A percentile compares a stretch with the other conserved stretches of the same genome.
These are phyloP conservation scores for Calonectria henricotiae DNA, from an alignment of 2,329 filamentous ascomycete species.

Conservation along the genomic window DNA sequence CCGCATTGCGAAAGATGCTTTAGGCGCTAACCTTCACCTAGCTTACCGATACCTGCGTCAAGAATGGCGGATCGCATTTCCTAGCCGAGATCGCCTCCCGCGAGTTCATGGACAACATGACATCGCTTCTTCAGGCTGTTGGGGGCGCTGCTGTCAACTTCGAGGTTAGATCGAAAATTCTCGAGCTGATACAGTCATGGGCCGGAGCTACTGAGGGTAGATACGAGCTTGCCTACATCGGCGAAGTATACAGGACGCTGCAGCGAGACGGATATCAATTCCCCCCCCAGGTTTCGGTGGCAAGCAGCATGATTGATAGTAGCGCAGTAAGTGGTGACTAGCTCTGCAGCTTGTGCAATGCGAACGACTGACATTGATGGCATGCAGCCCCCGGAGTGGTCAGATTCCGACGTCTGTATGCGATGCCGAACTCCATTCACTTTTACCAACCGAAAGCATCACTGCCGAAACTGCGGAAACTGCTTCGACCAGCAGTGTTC, in stretches of 20 bases:
- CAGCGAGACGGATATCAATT: slow-evolving; percentile 92
- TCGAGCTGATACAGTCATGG: slow-evolving; percentile 96
- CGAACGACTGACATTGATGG: slow-evolving; percentile 31
- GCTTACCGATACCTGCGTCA: slow-evolving; percentile 98
- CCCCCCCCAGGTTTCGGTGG: slow-evolving; percentile 86
- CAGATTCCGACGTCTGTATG: slow-evolving; percentile 98
- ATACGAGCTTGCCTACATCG: slow-evolving; percentile 87
- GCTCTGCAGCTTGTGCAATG: background rate
- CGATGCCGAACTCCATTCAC: slow-evolving; percentile 95
- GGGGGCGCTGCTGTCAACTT: slow-evolving; percentile 83
- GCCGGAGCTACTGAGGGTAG: slow-evolving; percentile 90
- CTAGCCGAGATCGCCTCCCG: slow-evolving; percentile 94
- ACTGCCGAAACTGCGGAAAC: slow-evolving; percentile 97
- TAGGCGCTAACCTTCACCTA: slow-evolving; percentile 52
- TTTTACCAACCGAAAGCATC: slow-evolving; percentile 98
- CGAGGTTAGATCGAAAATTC: slow-evolving; percentile 90
- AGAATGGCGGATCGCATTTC: slow-evolving; percentile 97
- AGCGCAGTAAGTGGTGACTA: slow-evolving; percentile 80
- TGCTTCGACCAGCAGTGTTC: slow-evolving; percentile 98
- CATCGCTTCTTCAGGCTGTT: slow-evolving; percentile 88
- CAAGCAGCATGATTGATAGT: slow-evolving; percentile 98
- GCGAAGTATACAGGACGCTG: slow-evolving; percentile 87
- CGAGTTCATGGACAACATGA: slow-evolving; percentile 98
- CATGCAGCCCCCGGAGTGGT: slow-evolving; percentile 91
- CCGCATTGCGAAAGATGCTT: background rate